These are phyloP conservation scores for Epichloe aotearoae DNA, from an alignment of 2,329 filamentous ascomycete species.

Conservation along the genomic window DNA sequence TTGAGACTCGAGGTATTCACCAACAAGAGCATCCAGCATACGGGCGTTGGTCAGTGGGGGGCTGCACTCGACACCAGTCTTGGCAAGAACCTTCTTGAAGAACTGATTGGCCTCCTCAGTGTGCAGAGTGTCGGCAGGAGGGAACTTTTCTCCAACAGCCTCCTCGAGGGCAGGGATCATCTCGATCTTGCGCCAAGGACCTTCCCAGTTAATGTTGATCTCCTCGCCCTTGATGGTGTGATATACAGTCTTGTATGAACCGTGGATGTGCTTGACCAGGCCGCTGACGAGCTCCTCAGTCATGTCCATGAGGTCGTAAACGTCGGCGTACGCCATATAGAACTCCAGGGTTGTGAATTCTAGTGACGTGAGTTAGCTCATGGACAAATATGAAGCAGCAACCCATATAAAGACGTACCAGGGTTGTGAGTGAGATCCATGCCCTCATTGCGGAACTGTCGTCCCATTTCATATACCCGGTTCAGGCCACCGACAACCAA, in stretches of 20 bases:
- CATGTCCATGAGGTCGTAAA: slow-evolving; percentile 67
- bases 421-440: slow-evolving; percentile 69
- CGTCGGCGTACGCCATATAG: slow-evolving; percentile 86
- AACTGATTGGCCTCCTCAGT: slow-evolving; percentile 82
- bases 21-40: slow-evolving; percentile 91
- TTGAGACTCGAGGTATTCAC: slow-evolving; percentile 89
- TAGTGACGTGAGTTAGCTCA: slow-evolving; percentile 17
- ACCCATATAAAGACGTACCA: slow-evolving; percentile 10
- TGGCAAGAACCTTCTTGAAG: slow-evolving; percentile 70
- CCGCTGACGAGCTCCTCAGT: slow-evolving; percentile 89
- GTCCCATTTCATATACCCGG: slow-evolving; percentile 89
- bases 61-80: slow-evolving; percentile 80
- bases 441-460: slow-evolving; percentile 90
- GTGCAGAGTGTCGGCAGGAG: slow-evolving; percentile 76
- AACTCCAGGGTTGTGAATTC: slow-evolving; percentile 98
- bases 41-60: slow-evolving; percentile 85
- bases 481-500: slow-evolving; percentile 85
- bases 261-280: slow-evolving; percentile 79
- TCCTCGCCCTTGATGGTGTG: slow-evolving; percentile 75
- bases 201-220: slow-evolving; percentile 91
- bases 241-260: slow-evolving; percentile 73
- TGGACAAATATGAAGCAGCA: background rate
- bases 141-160: slow-evolving; percentile 86
- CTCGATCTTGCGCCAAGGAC: slow-evolving; percentile 82
- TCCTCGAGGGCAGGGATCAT: slow-evolving; percentile 85